These are phyloP conservation scores for Xylaria cubensis DNA, from an alignment of 495 filamentous ascomycete genomes.

Conservation along the genomic window DNA sequence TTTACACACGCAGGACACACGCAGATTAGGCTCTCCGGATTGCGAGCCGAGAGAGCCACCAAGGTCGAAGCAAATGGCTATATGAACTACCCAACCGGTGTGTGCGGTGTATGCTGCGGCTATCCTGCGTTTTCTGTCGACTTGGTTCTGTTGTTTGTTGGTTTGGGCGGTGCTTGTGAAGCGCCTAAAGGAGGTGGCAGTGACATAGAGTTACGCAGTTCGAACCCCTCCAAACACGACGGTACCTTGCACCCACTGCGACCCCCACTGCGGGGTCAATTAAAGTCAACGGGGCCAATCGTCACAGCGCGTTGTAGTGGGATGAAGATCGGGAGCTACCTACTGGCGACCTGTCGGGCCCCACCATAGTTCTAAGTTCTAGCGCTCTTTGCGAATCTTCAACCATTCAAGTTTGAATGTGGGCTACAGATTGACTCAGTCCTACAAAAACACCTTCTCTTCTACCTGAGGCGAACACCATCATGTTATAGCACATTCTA, in stretches of 20 bases:
- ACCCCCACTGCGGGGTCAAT: constrained; percentile 29
- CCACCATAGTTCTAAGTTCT: constrained; percentile 17
- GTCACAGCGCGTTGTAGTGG: neutral
- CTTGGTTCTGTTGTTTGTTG: constrained; percentile 2
- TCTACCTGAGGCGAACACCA: neutral
- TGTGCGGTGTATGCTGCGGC: neutral
- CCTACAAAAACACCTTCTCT: neutral
- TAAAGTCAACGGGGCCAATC: constrained; percentile 26
- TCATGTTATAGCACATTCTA: constrained; percentile 22
- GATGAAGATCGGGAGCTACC: neutral
- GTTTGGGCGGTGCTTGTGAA: constrained; percentile 24
- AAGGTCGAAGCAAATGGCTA: neutral
- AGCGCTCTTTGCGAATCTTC: neutral
- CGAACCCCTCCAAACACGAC: constrained; percentile 19
- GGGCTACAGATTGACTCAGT: constrained; percentile 1
- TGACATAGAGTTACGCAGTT: constrained; percentile 26
- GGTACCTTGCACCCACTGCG: constrained; percentile 1
- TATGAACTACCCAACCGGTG: neutral
- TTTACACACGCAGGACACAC: neutral
- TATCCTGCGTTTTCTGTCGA: neutral
- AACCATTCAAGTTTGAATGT: neutral
- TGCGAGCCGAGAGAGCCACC: neutral
- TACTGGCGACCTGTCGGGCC: constrained; percentile 5
- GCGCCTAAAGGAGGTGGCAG: constrained; percentile 37
- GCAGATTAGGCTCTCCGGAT: neutral